phyloP scores from a whole-genome alignment of 2,329 filamentous ascomycete genomes.

The Westerdykella ornata region DNA sequence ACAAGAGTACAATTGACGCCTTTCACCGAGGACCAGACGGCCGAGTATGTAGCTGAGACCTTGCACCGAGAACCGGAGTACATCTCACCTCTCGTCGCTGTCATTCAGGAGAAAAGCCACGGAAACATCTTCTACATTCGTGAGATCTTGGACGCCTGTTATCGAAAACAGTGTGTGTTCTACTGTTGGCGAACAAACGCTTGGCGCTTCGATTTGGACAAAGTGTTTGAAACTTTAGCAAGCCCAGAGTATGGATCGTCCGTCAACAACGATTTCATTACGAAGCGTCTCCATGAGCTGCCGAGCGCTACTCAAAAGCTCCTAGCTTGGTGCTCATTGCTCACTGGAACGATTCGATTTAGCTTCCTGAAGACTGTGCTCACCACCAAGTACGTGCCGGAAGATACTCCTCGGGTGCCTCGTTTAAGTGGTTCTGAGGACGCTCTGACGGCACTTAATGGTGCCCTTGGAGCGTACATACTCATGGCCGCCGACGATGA shows the following conservation, averaged over 20 bases:
- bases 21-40: slow-evolving; percentile 70
- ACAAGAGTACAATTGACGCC: slow-evolving; percentile 68
- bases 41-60: slow-evolving; percentile 74
- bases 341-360: slow-evolving; percentile 81
- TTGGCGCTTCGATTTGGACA: slow-evolving; percentile 83
- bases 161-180: slow-evolving; percentile 81
- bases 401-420: slow-evolving; percentile 42
- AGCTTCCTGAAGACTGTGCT: slow-evolving; percentile 70
- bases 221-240: slow-evolving; percentile 77
- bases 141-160: slow-evolving; percentile 81
- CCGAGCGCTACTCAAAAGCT: slow-evolving; percentile 68
- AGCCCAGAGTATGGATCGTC: slow-evolving; percentile 71
- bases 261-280: slow-evolving; percentile 76
- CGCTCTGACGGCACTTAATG: slow-evolving; percentile 71
- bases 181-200: slow-evolving; percentile 77
- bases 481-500: slow-evolving; percentile 76
- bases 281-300: slow-evolving; percentile 68
- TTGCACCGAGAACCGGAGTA: slow-evolving; percentile 67
- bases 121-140: slow-evolving; percentile 89
- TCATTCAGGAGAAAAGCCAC: slow-evolving; percentile 80
- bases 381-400: slow-evolving; percentile 55
- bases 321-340: slow-evolving; percentile 75
- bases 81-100: slow-evolving; percentile 68
- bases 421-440: slow-evolving; percentile 56
- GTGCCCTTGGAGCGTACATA: slow-evolving; percentile 71